Percentiles rank a stretch among this genome's conserved stretches.
Conservation (phyloP, 768 basidiomycete species). For the Rhodotorula diobovata region DNA sequence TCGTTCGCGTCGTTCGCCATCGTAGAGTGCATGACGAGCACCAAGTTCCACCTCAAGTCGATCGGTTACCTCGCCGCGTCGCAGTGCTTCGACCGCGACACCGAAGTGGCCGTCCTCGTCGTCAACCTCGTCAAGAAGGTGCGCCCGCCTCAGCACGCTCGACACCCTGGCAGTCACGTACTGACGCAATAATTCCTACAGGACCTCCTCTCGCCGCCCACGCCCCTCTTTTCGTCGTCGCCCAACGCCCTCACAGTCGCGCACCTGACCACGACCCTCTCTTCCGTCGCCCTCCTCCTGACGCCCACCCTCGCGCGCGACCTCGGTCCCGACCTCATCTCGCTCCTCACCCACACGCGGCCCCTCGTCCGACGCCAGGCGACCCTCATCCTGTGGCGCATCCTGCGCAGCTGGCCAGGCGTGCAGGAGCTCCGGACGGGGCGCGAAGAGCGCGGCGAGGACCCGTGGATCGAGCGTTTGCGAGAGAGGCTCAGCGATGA, state of each 20-base stretch:
- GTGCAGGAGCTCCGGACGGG: slow-evolving; percentile 58
- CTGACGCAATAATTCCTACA: neutral
- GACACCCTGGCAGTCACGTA: too few relatives aligned
- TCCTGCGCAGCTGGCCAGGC: slow-evolving; percentile 76
- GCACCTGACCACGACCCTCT: slow-evolving; percentile 44
- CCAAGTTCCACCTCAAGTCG: slow-evolving; percentile 83
- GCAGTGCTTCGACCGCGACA: slow-evolving; percentile 86
- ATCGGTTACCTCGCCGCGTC: slow-evolving; percentile 91
- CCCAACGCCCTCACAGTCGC: slow-evolving; percentile 32
- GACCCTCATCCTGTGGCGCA: slow-evolving; percentile 73
- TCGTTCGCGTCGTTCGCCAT: slow-evolving; percentile 94
- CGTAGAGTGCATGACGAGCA: slow-evolving; percentile 95
- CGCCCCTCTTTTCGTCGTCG: slow-evolving; percentile 24
- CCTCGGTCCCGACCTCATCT: slow-evolving; percentile 73
- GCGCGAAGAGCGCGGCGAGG: slow-evolving; percentile 58
- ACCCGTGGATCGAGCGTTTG: slow-evolving; percentile 42
- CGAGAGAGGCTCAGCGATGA: slow-evolving; percentile 48
- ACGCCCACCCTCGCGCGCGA: slow-evolving; percentile 87
- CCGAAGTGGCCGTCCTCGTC: slow-evolving; percentile 94
- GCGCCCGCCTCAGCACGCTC: slow-evolving; percentile 38
- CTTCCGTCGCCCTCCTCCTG: slow-evolving; percentile 53
- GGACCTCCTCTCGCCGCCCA: slow-evolving; percentile 58
- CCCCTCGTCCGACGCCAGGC: slow-evolving; percentile 86
- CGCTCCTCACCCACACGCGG: slow-evolving; percentile 83
- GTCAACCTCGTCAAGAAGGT: slow-evolving; percentile 95